Conservation (phyloP, 306 rosid genomes). For the Glycyrrhiza uralensis region DNA sequence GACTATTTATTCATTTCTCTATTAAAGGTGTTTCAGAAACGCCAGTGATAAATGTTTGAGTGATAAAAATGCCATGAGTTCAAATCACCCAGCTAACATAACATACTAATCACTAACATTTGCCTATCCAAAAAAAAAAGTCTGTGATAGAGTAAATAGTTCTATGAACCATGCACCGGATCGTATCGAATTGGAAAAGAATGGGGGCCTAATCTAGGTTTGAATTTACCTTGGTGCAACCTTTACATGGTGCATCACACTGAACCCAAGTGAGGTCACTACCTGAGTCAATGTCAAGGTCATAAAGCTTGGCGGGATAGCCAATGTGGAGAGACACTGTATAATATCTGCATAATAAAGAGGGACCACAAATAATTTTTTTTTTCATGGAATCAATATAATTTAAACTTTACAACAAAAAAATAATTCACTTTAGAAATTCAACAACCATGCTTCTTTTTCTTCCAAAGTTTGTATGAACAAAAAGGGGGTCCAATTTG, state of each 20-base stretch:
- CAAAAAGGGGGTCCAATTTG: conserved; percentile 21
- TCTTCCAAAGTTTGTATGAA: background rate
- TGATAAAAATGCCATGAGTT: no score
- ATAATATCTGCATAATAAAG: conserved; percentile 53
- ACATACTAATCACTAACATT: no score
- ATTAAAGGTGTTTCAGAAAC: no score
- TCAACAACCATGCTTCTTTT: background rate
- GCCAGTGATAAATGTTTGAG: no score
- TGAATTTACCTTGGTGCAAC: conserved; percentile 66
- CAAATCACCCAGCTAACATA: no score
- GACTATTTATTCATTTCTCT: no score
- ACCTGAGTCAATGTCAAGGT: conserved; percentile 83
- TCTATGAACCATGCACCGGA: no score
- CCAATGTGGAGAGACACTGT: conserved; percentile 62
- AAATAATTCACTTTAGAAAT: conserved; percentile 9
- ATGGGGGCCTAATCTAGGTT: background rate
- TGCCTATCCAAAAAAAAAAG: no score
- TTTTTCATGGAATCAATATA: background rate
- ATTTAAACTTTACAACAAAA: background rate
- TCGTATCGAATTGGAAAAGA: no score
- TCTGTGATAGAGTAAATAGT: no score
- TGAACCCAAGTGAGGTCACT: conserved; percentile 98
- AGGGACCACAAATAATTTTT: background rate
- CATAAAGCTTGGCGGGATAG: conserved; percentile 62
- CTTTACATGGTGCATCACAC: conserved; percentile 92